These are phyloP conservation scores for Stentor roeselii DNA, from an alignment of 73 alveolate genomes.

Conservation along the genomic window DNA sequence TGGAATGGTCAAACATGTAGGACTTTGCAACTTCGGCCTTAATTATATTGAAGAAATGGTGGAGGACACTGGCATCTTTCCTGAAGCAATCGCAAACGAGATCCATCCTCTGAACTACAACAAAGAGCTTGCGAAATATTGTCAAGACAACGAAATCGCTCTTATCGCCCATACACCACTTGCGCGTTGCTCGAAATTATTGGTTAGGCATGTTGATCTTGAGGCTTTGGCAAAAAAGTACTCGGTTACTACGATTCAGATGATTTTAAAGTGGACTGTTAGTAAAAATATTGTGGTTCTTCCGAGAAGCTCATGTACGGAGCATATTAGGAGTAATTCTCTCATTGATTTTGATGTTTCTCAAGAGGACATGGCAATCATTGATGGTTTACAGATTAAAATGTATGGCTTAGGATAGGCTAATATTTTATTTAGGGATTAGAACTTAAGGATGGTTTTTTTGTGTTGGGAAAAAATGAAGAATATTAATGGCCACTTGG, in stretches of 20 bases:
- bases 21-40: constrained; percentile 75
- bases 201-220: constrained; percentile 46
- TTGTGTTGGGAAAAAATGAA: no score
- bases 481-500: no score
- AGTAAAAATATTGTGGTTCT: constrained; percentile 64
- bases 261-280: constrained; percentile 72
- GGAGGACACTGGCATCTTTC: constrained; percentile 60
- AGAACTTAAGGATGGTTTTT: no score
- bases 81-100: constrained; percentile 80
- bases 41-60: constrained; percentile 69
- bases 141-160: constrained; percentile 56
- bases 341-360: background rate
- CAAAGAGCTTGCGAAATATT: constrained; percentile 68
- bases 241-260: constrained; percentile 57
- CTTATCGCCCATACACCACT: constrained; percentile 85
- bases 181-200: constrained; percentile 65
- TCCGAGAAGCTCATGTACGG: constrained; percentile 67
- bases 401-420: no score
- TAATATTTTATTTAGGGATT: no score
- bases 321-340: constrained; percentile 67
- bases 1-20: constrained; percentile 74
- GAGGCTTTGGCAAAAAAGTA: constrained; percentile 53
- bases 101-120: constrained; percentile 78
- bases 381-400: no score
- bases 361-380: no score